Evolutionary conservation across 106 monocot species (phyloP).

Genomic region (Ottelia alismoides): DNA sequence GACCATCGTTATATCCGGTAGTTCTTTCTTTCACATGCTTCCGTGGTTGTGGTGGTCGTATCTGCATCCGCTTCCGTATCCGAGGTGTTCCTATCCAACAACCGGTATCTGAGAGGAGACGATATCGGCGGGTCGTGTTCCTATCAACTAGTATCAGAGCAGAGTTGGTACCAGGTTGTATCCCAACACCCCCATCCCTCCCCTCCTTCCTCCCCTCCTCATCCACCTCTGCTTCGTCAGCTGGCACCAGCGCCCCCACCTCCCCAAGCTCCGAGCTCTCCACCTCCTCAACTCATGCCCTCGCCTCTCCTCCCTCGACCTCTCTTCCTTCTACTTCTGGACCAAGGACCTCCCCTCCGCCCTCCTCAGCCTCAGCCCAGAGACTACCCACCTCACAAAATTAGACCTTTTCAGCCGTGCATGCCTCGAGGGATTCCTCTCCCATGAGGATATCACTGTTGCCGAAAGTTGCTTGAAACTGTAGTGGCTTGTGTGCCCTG

Average conservation of each 20-base stretch:
- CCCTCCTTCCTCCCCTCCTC: no score
- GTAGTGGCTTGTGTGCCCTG: conserved; percentile 35
- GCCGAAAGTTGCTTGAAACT: conserved; percentile 44
- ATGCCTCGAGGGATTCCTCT: conserved; percentile 53
- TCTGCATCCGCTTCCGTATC: no score
- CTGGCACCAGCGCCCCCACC: conserved; percentile 50
- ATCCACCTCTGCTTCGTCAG: conserved; percentile 67
- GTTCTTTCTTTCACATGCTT: no score
- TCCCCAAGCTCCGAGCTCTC: conserved; percentile 45
- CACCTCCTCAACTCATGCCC: no score
- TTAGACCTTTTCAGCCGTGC: conserved; percentile 44
- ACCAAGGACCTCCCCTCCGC: conserved; percentile 67
- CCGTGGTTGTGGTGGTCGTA: no score
- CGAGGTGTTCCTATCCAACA: no score
- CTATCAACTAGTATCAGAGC: no score
- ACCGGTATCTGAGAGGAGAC: no score
- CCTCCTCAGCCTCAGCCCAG: conserved; percentile 11
- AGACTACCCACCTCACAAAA: conserved; percentile 21
- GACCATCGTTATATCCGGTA: no score
- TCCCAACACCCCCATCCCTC: no score
- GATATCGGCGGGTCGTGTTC: no score
- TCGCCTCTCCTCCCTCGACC: conserved; percentile 52
- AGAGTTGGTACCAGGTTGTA: no score
- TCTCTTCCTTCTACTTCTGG: conserved; percentile 89
- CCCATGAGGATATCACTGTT: conserved; percentile 31